Base-by-base conservation (phyloP, 2,329 filamentous ascomycete genomes). In the Epicoccum nigrum region DNA sequence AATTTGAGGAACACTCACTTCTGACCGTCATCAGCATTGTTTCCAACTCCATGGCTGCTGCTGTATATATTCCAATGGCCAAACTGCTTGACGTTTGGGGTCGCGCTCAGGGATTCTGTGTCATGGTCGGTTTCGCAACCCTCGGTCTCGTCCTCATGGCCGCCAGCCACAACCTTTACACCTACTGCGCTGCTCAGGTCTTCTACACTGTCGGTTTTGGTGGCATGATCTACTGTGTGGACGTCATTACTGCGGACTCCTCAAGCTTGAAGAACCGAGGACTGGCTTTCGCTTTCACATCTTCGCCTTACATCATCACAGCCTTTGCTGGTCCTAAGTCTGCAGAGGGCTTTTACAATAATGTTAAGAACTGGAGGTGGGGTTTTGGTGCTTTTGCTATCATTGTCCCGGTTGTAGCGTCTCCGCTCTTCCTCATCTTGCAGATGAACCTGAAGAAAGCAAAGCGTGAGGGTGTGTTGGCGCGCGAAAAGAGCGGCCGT, bases 381-480 rank as follows among this genome's bases (percentile, higher is more conserved):
- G 86, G 79, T 1, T 89, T 85, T 62, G 87, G 85, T 30, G 77
- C 79, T 59, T 89, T 86, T 68, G 77, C 82, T 32, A 85, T 90
- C 58, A 78, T 89, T 52, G 74, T 84, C 6, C 86, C 86, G 1
- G 71, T 79, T 39, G 77, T 87, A 15, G 80, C 81, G 15, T 54
- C 84, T 5, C 87, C 87, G 0, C 74, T 90, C 12, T 81, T 81
- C 16, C 63, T 77, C 11, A 73, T 87, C 3, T 74, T 88, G 47
- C 55, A 59, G 39, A 33, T 58, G 28, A 60, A 60, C 81, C 76
- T 86, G 17, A 81, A 81, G 52, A 83, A 84, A 21, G 78, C 81
- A 49, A 72, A 86, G 48, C 80, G 82, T 0, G 65, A 72, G 1
- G 76, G 81, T 0, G 80, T 86, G 0, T 62, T 86, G 25, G 60